Percentiles rank a stretch among this genome's conserved stretches.
Evolutionary conservation across 371 early-diverging fungal species (phyloP).

Genomic region (Haplosporangium sp.): DNA sequence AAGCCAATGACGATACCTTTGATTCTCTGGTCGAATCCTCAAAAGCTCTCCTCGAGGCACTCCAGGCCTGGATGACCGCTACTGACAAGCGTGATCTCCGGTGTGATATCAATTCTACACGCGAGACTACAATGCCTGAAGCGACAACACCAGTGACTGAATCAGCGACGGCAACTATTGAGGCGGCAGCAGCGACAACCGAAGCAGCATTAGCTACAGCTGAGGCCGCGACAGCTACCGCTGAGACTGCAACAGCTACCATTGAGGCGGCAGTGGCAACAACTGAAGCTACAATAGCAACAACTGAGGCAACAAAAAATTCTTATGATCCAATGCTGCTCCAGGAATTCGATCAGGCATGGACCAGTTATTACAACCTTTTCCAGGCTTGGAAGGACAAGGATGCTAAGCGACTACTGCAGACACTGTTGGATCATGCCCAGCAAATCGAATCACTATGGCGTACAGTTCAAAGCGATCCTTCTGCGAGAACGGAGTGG

Average conservation of each 20-base stretch:
- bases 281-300: not conserved
- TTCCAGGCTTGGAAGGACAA: conserved; percentile 49
- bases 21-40: conserved; percentile 39
- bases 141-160: too few relatives aligned
- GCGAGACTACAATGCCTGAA: not conserved
- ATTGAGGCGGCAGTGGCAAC: not conserved
- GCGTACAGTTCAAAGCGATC: conserved; percentile 27
- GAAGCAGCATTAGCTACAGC: not conserved
- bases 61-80: conserved; percentile 35
- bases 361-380: conserved; percentile 40
- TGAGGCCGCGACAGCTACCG: not conserved
- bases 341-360: conserved; percentile 40
- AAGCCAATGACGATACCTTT: conserved; percentile 23
- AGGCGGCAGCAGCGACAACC: not conserved
- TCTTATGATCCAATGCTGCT: conserved; percentile 3
- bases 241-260: not conserved
- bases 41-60: conserved; percentile 35
- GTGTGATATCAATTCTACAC: not conserved
- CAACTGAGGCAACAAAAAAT: not conserved
- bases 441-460: conserved; percentile 41
- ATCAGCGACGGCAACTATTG: too few relatives aligned
- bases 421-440: conserved; percentile 39
- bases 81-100: not conserved
- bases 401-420: conserved; percentile 37
- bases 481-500: conserved; percentile 31